phyloP scores from a whole-genome alignment of 169 alveolate genomes.

The Prorocentrum cordatum region DNA sequence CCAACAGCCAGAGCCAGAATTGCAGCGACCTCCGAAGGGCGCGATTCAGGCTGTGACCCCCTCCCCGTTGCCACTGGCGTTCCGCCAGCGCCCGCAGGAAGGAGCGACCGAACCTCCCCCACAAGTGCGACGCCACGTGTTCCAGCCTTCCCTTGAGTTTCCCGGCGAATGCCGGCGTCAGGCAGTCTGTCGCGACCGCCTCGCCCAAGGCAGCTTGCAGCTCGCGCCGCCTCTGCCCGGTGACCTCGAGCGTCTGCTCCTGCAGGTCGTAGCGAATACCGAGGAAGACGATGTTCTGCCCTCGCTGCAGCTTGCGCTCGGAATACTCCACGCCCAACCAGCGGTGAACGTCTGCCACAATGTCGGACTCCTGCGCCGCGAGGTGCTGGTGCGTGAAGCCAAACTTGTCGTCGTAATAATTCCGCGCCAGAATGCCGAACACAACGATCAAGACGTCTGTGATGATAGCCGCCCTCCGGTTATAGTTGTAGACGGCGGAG shows the following conservation, averaged over 20 bases:
- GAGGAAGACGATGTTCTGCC: not conserved
- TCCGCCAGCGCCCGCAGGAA: not conserved
- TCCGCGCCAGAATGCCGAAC: not conserved
- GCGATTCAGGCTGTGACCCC: not conserved
- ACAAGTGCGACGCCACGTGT: not conserved
- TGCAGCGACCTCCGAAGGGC: not conserved
- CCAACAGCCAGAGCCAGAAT: not conserved
- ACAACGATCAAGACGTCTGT: not conserved
- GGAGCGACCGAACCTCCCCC: slow-evolving; percentile 15
- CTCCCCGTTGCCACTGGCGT: not conserved
- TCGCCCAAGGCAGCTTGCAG: no score
- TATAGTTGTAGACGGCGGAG: slow-evolving; percentile 17
- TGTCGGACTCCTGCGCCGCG: not conserved
- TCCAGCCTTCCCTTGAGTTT: slow-evolving; percentile 1
- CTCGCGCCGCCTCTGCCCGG: no score
- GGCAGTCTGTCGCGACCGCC: no score
- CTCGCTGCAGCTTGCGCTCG: not conserved
- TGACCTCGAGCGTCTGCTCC: no score
- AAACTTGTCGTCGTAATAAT: slow-evolving; percentile 10
- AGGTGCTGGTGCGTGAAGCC: not conserved
- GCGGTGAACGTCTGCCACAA: not conserved
- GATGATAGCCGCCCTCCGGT: not conserved
- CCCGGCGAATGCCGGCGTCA: no score
- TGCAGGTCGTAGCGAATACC: not conserved
- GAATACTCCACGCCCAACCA: not conserved